Evolutionary conservation across 345 rosid genomes (phyloP).

Genomic region (Rhodamnia argentea): DNA sequence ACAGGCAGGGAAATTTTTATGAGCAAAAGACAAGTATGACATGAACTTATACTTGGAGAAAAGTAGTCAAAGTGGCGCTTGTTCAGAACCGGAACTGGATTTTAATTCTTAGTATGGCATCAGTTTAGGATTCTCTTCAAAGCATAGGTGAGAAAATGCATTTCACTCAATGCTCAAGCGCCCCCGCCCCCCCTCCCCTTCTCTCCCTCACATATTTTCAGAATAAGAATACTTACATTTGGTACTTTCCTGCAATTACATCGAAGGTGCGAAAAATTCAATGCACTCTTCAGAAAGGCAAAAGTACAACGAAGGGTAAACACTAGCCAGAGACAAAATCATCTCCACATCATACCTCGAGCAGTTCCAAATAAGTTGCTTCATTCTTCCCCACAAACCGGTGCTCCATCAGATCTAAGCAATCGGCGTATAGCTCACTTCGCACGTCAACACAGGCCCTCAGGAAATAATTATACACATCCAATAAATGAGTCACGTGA

Average conservation of each 20-base stretch:
- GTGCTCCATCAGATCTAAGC: slow-evolving; percentile 79
- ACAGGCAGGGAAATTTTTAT: background rate
- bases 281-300: background rate
- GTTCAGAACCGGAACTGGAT: background rate
- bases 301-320: background rate
- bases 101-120: background rate
- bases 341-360: slow-evolving; percentile 40
- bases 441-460: slow-evolving; percentile 35
- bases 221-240: background rate
- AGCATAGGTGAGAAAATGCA: background rate
- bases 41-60: background rate
- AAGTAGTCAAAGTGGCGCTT: background rate
- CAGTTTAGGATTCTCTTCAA: background rate
- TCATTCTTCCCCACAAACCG: slow-evolving; percentile 61
- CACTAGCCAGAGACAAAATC: background rate
- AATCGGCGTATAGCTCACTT: slow-evolving; percentile 29
- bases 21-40: background rate
- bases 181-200: background rate
- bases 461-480: slow-evolving; percentile 53
- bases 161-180: background rate
- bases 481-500: slow-evolving; percentile 29
- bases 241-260: background rate
- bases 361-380: slow-evolving; percentile 60
- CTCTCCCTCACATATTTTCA: background rate
- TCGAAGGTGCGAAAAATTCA: background rate